phyloP scores from a whole-genome alignment of 176 grass and related monocot species.

The Cymbopogon citratus region DNA sequence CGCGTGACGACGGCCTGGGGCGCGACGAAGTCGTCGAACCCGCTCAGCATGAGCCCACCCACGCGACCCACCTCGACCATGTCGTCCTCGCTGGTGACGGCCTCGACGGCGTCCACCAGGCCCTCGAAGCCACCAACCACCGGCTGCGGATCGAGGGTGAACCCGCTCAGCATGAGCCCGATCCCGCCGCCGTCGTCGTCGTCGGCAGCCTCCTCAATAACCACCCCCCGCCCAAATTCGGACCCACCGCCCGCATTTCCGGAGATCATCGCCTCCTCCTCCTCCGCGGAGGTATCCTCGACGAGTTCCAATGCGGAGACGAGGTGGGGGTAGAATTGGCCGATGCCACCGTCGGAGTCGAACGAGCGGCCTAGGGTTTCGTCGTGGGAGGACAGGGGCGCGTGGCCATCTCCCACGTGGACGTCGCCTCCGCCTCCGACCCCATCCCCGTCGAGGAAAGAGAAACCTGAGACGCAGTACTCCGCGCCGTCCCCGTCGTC shows the following conservation, averaged over 20 bases:
- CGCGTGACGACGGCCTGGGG: background rate
- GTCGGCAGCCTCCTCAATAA: background rate
- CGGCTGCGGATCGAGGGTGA: background rate
- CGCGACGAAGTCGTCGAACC: background rate
- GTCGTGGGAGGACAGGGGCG: background rate
- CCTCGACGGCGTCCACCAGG: conserved; percentile 1
- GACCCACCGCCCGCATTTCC: background rate
- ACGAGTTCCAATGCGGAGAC: conserved; percentile 8
- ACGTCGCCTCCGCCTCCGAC: background rate
- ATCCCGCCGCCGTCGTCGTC: background rate
- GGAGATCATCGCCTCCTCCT: background rate
- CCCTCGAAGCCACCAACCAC: background rate
- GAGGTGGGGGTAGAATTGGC: conserved; percentile 15
- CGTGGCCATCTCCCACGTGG: background rate
- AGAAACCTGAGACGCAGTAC: conserved; percentile 18
- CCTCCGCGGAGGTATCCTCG: conserved; percentile 6
- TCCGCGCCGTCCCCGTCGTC: background rate
- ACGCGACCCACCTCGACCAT: background rate
- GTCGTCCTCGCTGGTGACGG: background rate
- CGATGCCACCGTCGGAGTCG: conserved; percentile 15
- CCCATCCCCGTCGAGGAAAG: background rate
- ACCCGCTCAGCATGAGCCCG: conserved; percentile 23
- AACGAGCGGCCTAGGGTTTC: conserved; percentile 25
- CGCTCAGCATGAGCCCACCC: conserved; percentile 8
- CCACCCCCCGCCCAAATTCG: background rate